These are phyloP conservation scores for Sedum album DNA, from an alignment of 164 flowering plant genomes.

Conservation along the genomic window DNA sequence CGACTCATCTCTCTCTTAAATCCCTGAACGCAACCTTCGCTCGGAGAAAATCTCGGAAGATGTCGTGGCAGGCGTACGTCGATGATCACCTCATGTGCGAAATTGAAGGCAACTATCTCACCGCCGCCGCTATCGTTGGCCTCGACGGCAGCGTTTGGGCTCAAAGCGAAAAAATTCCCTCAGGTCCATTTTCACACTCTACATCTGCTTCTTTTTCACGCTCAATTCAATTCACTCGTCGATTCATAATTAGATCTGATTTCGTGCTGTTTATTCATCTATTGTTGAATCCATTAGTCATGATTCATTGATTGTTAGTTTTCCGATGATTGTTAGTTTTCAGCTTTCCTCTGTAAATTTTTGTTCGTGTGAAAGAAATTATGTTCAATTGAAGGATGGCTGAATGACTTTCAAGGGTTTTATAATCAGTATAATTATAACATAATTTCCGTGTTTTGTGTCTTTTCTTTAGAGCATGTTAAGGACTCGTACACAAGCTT, in stretches of 20 bases:
- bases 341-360: no score
- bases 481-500: neutral
- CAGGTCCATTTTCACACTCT: constrained; percentile 18
- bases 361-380: no score
- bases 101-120: constrained; percentile 31
- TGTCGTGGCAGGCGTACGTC: constrained; percentile 46
- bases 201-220: neutral
- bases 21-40: neutral
- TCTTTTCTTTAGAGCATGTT: no score
- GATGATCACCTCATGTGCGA: constrained; percentile 43
- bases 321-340: no score
- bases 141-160: constrained; percentile 48
- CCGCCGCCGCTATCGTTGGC: constrained; percentile 46
- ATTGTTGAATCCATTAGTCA: neutral
- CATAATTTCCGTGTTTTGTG: no score
- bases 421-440: no score
- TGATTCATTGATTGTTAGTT: no score
- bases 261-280: neutral
- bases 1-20: neutral
- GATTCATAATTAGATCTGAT: neutral
- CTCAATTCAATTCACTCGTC: neutral
- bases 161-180: constrained; percentile 31
- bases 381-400: no score
- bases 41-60: constrained; percentile 10
- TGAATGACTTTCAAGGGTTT: no score